Conservation (phyloP, 1,139 yeast species). For the Suhomyces atakaporum region DNA sequence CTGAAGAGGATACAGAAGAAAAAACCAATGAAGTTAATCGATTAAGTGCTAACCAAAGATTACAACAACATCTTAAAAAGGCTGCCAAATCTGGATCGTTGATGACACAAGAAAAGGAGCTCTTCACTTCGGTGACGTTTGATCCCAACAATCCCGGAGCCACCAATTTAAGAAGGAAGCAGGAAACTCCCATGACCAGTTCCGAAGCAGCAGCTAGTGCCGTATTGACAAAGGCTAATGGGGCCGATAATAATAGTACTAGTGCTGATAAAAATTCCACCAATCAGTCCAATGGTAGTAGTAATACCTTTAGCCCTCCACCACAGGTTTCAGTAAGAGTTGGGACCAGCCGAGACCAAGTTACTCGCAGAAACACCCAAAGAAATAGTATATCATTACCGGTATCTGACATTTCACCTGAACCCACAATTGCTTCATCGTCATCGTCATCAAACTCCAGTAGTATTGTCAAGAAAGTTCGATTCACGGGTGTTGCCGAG, state of each 20-base stretch:
- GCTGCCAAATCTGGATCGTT: constrained; percentile 44
- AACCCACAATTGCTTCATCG: constrained; percentile 11
- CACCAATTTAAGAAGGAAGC: constrained; percentile 26
- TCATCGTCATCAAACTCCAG: constrained; percentile 15
- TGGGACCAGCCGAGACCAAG: constrained; percentile 29
- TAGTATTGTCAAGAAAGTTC: constrained; percentile 39
- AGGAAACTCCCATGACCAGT: constrained; percentile 13
- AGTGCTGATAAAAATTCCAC: neutral
- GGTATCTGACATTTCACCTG: constrained; percentile 9
- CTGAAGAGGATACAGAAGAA: constrained; percentile 23
- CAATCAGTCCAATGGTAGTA: neutral
- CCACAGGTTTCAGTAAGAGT: constrained; percentile 5
- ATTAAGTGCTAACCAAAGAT: constrained; percentile 42
- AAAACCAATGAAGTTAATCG: constrained; percentile 9
- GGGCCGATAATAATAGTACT: neutral
- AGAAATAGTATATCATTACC: constrained; percentile 29
- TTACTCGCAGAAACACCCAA: constrained; percentile 37
- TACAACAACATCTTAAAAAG: constrained; percentile 42
- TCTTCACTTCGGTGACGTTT: constrained; percentile 38
- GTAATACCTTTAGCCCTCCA: neutral
- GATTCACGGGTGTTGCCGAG: constrained; percentile 55
- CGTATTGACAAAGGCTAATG: neutral
- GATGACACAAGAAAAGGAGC: constrained; percentile 43
- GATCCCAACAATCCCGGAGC: constrained; percentile 45
- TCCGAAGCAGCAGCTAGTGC: constrained; percentile 11